phyloP scores from a whole-genome alignment of 768 basidiomycete genomes.

The Russula dissimulans region DNA sequence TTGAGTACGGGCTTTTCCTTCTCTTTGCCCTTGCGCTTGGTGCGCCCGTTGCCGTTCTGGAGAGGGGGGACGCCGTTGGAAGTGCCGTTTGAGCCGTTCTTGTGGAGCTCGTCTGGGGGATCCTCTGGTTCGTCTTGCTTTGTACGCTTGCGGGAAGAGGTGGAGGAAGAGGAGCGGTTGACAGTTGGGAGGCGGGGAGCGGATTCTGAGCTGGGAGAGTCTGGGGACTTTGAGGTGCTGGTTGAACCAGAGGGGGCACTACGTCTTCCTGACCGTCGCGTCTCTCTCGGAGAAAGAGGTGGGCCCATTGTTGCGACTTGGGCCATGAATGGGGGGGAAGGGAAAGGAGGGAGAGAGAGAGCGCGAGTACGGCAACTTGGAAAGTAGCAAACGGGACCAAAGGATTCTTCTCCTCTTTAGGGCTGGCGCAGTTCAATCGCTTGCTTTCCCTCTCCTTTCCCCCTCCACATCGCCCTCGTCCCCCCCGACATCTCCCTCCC shows the following conservation, averaged over 20 bases:
- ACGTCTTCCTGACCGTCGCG: conserved; percentile 68
- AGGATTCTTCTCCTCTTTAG: conserved; percentile 16
- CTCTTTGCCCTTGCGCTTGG: conserved; percentile 59
- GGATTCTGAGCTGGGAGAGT: conserved; percentile 48
- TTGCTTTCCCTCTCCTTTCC: neutral
- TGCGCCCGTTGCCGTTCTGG: conserved; percentile 30
- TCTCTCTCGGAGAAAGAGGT: conserved; percentile 67
- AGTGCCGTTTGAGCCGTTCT: conserved; percentile 30
- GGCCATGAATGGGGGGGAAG: conserved; percentile 34
- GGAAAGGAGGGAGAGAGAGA: conserved; percentile 10
- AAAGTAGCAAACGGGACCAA: conserved; percentile 7
- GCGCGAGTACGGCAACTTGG: conserved; percentile 10
- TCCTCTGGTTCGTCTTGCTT: conserved; percentile 74
- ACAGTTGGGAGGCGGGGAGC: conserved; percentile 26
- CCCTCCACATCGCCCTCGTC: neutral
- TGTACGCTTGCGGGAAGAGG: conserved; percentile 38
- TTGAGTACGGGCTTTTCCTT: conserved; percentile 37
- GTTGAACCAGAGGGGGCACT: conserved; percentile 58
- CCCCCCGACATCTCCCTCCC: neutral
- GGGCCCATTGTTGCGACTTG: conserved; percentile 67
- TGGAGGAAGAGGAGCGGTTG: conserved; percentile 23
- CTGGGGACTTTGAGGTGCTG: conserved; percentile 65
- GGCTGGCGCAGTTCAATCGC: conserved; percentile 19
- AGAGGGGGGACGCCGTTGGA: conserved; percentile 23
- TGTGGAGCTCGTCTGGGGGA: conserved; percentile 42